These are phyloP conservation scores for Somion occarium DNA, from an alignment of 1,284 basidiomycete genomes.

Conservation along the genomic window DNA sequence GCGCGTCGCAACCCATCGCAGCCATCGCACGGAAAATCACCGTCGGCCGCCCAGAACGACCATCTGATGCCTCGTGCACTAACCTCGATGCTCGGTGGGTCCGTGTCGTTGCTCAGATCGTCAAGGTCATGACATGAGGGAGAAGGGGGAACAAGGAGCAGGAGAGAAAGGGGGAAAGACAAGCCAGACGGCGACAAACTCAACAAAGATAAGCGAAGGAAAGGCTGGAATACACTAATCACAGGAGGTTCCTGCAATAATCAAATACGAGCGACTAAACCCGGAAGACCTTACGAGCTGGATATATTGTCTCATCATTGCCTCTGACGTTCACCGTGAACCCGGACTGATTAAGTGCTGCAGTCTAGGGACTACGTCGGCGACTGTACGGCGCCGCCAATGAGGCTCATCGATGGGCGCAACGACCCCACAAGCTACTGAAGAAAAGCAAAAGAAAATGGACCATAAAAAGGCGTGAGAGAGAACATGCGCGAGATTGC, in stretches of 20 bases:
- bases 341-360: background rate
- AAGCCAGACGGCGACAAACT: background rate
- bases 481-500: background rate
- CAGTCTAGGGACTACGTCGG: background rate
- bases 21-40: background rate
- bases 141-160: background rate
- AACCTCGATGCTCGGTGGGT: constrained; percentile 12
- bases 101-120: constrained; percentile 11
- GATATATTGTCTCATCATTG: background rate
- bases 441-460: background rate
- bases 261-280: background rate
- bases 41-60: background rate
- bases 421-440: background rate
- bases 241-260: background rate
- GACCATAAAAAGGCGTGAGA: background rate
- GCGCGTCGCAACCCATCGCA: too few relatives aligned
- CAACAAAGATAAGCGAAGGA: background rate
- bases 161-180: background rate
- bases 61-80: constrained; percentile 3
- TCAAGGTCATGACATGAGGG: constrained; percentile 8
- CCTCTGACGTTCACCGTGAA: background rate
- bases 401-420: background rate
- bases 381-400: background rate
- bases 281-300: background rate
- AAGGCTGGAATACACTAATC: background rate